Evolutionary conservation across 2,329 filamentous ascomycete species (phyloP).

Genomic region (Ploettnerulaceae sp.): DNA sequence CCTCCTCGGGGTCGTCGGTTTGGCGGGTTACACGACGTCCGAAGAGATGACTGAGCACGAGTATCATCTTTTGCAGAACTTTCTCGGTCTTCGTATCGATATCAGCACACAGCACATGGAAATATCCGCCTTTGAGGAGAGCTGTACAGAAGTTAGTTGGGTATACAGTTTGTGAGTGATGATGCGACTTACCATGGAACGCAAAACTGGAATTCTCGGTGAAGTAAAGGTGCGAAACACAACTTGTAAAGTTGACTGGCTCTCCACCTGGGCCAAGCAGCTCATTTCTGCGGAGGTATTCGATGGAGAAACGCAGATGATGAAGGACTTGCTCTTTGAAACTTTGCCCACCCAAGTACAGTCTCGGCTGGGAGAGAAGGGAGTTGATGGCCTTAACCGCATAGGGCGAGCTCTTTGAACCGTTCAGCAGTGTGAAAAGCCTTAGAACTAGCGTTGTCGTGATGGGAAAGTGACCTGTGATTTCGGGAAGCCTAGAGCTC

Average conservation of each 20-base stretch:
- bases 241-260: slow-evolving; percentile 68
- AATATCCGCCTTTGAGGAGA: slow-evolving; percentile 65
- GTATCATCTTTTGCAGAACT: slow-evolving; percentile 56
- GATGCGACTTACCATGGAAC: slow-evolving; percentile 51
- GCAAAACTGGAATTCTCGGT: slow-evolving; percentile 72
- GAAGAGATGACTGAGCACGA: slow-evolving; percentile 69
- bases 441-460: slow-evolving; percentile 69
- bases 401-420: slow-evolving; percentile 58
- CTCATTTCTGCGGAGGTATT: slow-evolving; percentile 66
- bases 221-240: slow-evolving; percentile 69
- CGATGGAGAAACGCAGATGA: slow-evolving; percentile 74
- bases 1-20: slow-evolving; percentile 45
- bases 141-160: slow-evolving; percentile 33
- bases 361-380: slow-evolving; percentile 61
- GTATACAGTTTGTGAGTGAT: background rate
- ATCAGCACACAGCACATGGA: slow-evolving; percentile 57
- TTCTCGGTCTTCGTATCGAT: slow-evolving; percentile 46
- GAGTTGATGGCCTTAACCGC: slow-evolving; percentile 59
- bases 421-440: slow-evolving; percentile 60
- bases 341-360: slow-evolving; percentile 66
- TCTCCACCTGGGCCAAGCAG: slow-evolving; percentile 56
- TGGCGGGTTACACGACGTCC: slow-evolving; percentile 50
- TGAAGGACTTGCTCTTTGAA: slow-evolving; percentile 67
- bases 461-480: slow-evolving; percentile 74
- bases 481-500: slow-evolving; percentile 66